phyloP scores from a whole-genome alignment of 345 rosid genomes.

The Populus nigra region DNA sequence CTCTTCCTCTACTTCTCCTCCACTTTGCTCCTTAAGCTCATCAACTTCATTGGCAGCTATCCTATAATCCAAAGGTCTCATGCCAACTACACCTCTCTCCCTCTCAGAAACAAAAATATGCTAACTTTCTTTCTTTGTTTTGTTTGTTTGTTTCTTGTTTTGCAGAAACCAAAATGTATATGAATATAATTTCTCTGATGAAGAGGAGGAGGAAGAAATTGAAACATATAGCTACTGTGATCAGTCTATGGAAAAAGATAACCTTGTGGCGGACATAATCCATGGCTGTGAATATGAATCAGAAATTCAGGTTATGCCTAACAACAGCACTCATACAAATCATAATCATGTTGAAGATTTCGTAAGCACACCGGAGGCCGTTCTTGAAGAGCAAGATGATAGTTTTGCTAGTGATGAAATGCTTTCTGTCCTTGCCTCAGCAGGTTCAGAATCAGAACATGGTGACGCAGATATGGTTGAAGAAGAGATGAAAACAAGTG shows the following conservation, averaged over 20 bases:
- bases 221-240: constrained; percentile 37
- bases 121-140: not conserved
- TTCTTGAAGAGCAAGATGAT: constrained; percentile 32
- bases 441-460: constrained; percentile 46
- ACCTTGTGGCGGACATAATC: constrained; percentile 61
- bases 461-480: constrained; percentile 19
- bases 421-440: constrained; percentile 45
- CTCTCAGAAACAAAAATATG: not conserved
- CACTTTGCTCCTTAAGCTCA: constrained; percentile 47
- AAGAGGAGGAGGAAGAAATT: constrained; percentile 57
- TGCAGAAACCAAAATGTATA: constrained; percentile 56
- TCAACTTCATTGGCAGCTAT: constrained; percentile 63
- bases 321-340: not conserved
- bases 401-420: constrained; percentile 32
- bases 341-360: constrained; percentile 18
- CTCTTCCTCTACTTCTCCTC: constrained; percentile 68
- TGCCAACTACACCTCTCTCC: not conserved
- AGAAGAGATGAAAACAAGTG: constrained; percentile 24
- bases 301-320: constrained; percentile 41
- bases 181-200: constrained; percentile 60
- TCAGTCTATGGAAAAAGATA: constrained; percentile 34
- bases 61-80: constrained; percentile 64
- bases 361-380: constrained; percentile 11
- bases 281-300: constrained; percentile 48
- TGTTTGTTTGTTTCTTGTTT: not conserved